Evolutionary conservation across 371 early-diverging fungal species (phyloP), one percentile per base, ranked within the genome.

Genomic region (Syncephalastrum sp.): DNA sequence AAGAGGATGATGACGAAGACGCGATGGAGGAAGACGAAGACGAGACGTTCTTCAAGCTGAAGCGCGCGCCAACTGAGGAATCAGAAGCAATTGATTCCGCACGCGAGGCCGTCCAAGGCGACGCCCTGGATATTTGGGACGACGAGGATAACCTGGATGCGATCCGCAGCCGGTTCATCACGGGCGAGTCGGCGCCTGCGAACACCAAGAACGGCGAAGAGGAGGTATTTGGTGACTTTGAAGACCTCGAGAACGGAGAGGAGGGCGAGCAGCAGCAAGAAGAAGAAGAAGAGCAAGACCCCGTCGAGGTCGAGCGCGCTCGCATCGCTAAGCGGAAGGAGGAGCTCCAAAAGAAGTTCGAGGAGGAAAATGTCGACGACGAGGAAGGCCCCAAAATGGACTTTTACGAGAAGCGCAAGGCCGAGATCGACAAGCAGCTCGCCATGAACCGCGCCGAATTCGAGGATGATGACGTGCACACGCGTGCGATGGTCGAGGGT

Each of bases 321-420:
- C 81, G 74, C 60, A 78, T 95, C 48, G 88, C 88, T 3, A 86
- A 85, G 56, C 92, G 92, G 71, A 95, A 95, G 74, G 92, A 90
- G 64, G 85, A 87, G 61, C 82, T 98, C 49, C 93, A 94, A 66
- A 86, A 83, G 60, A 95, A 93, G 77, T 98, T 96, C 64, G 91
- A 90, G 38, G 83, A 95, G 58, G 94, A 93, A 65, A 96, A 94
- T 57, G 82, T 83, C 27, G 84, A 82, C 6, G 85, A 84, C 45
- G 92, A 85, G 17, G 89, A 90, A 23, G 75, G 69, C 42, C 84
- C 75, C 44, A 81, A 81, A 53, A 71, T 77, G 71, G 94, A 90
- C 72, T 87, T 90, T 69, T 97, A 91, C 68, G 95, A 97, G 48
- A 80, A 85, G 64, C 85, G 85, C 60, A 98, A 97, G 79, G 89